Conservation (phyloP, 345 rosid genomes). For the Melastoma malabathricum region DNA sequence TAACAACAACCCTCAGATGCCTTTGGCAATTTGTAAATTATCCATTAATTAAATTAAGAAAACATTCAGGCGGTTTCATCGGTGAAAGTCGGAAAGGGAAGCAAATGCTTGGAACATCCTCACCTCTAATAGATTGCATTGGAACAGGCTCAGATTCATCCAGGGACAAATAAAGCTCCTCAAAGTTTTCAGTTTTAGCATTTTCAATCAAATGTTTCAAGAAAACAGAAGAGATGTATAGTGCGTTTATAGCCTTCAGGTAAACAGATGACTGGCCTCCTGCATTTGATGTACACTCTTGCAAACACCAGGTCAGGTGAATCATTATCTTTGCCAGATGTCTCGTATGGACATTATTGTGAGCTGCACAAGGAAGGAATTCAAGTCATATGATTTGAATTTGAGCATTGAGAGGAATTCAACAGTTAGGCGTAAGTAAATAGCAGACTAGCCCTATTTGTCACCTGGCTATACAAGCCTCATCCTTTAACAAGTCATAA, state of each 20-base stretch:
- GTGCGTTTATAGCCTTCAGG: slow-evolving; percentile 61
- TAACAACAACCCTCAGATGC: no score
- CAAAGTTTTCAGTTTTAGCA: slow-evolving; percentile 28
- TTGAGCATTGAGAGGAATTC: no score
- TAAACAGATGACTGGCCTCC: slow-evolving; percentile 27
- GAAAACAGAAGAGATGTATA: slow-evolving; percentile 73
- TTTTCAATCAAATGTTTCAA: slow-evolving; percentile 67
- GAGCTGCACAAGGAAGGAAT: no score
- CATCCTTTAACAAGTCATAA: no score
- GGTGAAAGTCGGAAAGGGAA: no score
- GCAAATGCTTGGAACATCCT: background rate
- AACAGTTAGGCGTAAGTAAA: no score
- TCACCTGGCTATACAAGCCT: no score
- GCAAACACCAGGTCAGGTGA: slow-evolving; percentile 70
- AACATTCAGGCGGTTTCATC: no score
- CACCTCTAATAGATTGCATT: slow-evolving; percentile 44
- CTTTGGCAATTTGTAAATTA: no score
- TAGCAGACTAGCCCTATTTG: no score
- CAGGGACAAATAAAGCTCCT: slow-evolving; percentile 51
- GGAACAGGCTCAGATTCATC: slow-evolving; percentile 57
- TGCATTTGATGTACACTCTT: slow-evolving; percentile 43
- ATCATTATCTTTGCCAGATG: slow-evolving; percentile 83
- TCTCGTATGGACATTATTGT: slow-evolving; percentile 61
- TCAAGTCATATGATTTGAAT: no score
- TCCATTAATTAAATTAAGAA: no score